Evolutionary conservation across 768 basidiomycete genomes (phyloP).

Genomic region (Russula brevipes): DNA sequence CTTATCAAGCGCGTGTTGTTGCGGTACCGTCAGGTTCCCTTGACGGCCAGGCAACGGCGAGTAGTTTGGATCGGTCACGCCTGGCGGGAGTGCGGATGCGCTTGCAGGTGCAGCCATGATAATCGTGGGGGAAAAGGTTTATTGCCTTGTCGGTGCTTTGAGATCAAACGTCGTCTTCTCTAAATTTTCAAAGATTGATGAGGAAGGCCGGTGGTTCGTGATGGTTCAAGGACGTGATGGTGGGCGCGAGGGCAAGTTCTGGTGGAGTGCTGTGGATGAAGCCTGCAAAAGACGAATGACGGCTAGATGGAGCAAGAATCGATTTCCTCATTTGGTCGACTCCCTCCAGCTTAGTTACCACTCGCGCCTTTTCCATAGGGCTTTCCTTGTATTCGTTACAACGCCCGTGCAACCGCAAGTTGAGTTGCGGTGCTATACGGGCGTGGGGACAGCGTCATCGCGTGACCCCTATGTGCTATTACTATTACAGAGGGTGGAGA

Average conservation of each 20-base stretch:
- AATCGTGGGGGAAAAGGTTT: background rate
- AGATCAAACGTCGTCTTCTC: background rate
- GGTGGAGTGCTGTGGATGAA: background rate
- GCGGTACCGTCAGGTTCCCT: conserved; percentile 65
- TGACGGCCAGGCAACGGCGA: conserved; percentile 65
- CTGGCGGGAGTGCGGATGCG: conserved; percentile 51
- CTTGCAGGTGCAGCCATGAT: conserved; percentile 34
- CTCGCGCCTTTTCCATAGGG: no score
- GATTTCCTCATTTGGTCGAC: conserved; percentile 7
- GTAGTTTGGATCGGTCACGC: conserved; percentile 60
- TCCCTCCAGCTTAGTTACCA: background rate
- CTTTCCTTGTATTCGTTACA: conserved; percentile 12
- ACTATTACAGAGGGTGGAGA: background rate
- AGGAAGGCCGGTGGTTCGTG: background rate
- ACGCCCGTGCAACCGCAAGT: conserved; percentile 29
- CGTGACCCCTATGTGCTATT: conserved; percentile 9
- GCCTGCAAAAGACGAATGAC: background rate
- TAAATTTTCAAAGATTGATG: background rate
- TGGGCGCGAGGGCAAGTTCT: background rate
- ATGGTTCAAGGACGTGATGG: background rate
- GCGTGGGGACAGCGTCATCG: conserved; percentile 11
- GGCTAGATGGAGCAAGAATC: background rate
- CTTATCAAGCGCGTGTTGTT: conserved; percentile 62
- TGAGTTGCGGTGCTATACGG: conserved; percentile 31
- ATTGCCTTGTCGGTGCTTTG: background rate